phyloP scores from a whole-genome alignment of 345 rosid species.

The Lumnitzera racemosa region DNA sequence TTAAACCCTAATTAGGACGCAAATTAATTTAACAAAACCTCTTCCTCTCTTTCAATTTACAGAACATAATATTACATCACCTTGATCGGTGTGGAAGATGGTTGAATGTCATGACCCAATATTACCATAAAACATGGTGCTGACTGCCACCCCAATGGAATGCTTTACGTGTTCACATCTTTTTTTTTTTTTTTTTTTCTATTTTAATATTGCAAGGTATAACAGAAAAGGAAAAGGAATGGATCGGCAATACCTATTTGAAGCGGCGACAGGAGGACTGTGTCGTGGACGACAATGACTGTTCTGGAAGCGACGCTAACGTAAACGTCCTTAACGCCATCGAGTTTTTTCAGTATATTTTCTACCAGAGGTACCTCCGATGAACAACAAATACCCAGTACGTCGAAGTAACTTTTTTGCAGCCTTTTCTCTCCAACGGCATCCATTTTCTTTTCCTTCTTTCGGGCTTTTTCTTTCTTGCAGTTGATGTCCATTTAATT shows the following conservation, averaged over 20 bases:
- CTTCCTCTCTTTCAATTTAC: too few species aligned
- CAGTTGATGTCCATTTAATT: neutral
- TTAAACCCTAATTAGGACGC: too few species aligned
- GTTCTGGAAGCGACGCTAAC: conserved; percentile 79
- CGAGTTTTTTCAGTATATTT: conserved; percentile 45
- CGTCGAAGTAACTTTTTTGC: conserved; percentile 83
- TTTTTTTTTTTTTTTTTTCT: too few species aligned
- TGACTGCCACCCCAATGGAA: too few species aligned
- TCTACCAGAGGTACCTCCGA: conserved; percentile 81
- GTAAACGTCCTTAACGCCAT: conserved; percentile 58
- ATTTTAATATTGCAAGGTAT: too few species aligned
- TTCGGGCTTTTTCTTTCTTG: neutral
- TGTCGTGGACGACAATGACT: conserved; percentile 82
- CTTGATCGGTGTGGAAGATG: too few species aligned
- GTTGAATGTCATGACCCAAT: too few species aligned
- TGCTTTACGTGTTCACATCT: too few species aligned
- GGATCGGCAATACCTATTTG: conserved; percentile 49
- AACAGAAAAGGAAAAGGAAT: neutral
- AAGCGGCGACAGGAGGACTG: conserved; percentile 47
- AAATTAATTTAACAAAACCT: too few species aligned
- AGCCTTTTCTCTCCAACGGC: conserved; percentile 15
- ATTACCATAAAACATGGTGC: too few species aligned
- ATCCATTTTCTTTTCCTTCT: neutral
- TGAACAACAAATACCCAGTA: conserved; percentile 78
- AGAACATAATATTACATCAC: too few species aligned